A percentile compares a stretch with the other conserved stretches of the same genome.
Conservation (phyloP, 2,329 filamentous ascomycete genomes). For the Colletotrichum sp. region DNA sequence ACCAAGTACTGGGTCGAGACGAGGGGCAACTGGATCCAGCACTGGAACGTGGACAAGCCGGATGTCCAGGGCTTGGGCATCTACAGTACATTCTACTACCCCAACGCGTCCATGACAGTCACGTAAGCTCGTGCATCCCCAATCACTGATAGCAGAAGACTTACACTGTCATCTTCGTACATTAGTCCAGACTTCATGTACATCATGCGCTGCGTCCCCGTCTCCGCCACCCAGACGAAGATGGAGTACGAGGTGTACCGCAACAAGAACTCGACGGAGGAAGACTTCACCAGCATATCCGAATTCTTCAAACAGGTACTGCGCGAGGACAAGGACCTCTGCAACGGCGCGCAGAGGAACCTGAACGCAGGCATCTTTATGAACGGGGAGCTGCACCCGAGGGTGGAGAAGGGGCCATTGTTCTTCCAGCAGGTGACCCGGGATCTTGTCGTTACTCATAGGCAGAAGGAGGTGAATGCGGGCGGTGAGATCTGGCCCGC, state of each 20-base stretch:
- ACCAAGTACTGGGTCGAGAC: slow-evolving; percentile 45
- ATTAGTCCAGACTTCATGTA: slow-evolving; percentile 47
- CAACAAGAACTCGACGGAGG: slow-evolving; percentile 49
- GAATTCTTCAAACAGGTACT: slow-evolving; percentile 57
- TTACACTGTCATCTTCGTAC: rapidly evolving
- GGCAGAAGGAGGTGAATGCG: not conserved
- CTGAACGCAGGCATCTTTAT: slow-evolving; percentile 54
- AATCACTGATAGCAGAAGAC: rapidly evolving
- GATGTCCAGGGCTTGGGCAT: slow-evolving; percentile 37
- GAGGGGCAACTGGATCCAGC: slow-evolving; percentile 35
- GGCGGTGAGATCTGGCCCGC: not conserved
- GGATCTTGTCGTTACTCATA: not conserved
- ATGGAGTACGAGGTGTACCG: slow-evolving; percentile 59
- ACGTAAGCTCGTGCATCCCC: not conserved
- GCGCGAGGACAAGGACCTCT: slow-evolving; percentile 55
- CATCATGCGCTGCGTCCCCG: slow-evolving; percentile 54
- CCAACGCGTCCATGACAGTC: not conserved
- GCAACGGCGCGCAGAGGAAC: slow-evolving; percentile 53
- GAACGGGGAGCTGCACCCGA: slow-evolving; percentile 51
- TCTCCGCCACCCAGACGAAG: slow-evolving; percentile 41
- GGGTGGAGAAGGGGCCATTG: not conserved
- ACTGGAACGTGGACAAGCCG: slow-evolving; percentile 39
- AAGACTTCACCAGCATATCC: slow-evolving; percentile 49
- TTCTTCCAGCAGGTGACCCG: not conserved
- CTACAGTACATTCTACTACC: slow-evolving; percentile 29